Evolutionary conservation across 352 stramenopile species (phyloP).

Genomic region (Phytophthora uliginosa): DNA sequence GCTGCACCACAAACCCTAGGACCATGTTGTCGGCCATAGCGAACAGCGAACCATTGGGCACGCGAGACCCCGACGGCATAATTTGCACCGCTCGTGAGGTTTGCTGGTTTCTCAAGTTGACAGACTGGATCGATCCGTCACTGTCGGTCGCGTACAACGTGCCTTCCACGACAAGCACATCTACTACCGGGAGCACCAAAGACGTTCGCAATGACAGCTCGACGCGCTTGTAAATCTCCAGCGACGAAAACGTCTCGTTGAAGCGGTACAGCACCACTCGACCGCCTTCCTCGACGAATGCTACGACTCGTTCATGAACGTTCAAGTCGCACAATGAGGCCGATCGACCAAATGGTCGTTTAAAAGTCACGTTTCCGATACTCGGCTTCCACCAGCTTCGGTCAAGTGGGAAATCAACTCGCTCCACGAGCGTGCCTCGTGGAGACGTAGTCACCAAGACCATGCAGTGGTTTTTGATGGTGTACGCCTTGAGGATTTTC

Average conservation of each 20-base stretch:
- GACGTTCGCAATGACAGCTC: constrained; percentile 36
- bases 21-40: constrained; percentile 44
- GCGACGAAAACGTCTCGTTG: constrained; percentile 30
- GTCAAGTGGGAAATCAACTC: constrained; percentile 30
- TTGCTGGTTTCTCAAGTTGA: constrained; percentile 60
- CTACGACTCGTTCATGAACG: constrained; percentile 31
- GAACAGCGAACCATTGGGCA: constrained; percentile 26
- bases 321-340: constrained; percentile 34
- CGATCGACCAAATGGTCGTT: constrained; percentile 16
- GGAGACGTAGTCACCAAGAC: constrained; percentile 38
- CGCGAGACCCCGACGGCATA: constrained; percentile 14
- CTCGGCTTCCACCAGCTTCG: not conserved
- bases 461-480: constrained; percentile 37
- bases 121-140: constrained; percentile 42
- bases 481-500: constrained; percentile 29
- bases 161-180: constrained; percentile 33
- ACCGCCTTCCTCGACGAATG: constrained; percentile 37
- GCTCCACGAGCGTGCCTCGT: constrained; percentile 23
- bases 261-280: constrained; percentile 40
- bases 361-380: constrained; percentile 10
- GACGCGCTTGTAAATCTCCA: constrained; percentile 42
- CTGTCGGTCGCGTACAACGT: constrained; percentile 49
- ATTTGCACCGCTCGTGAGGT: constrained; percentile 43
- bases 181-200: constrained; percentile 27
- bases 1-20: constrained; percentile 27